Base-by-base conservation (phyloP, 805 yeast genomes). In the Suhomyces tanzawaensis region DNA sequence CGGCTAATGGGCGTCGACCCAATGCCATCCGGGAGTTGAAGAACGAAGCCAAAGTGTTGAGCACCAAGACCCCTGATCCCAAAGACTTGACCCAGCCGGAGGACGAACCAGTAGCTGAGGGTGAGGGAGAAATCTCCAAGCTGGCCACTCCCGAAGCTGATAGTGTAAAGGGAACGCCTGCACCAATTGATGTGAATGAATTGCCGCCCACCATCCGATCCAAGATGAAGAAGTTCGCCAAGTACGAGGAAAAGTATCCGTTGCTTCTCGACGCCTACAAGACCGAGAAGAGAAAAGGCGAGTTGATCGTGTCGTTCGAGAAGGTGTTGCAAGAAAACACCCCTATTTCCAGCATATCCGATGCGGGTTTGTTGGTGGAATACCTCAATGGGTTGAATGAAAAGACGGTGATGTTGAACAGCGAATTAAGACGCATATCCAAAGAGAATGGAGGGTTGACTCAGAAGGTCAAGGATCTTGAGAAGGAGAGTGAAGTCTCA, bases 231-330 rank as follows among this genome's bases (percentile, higher is more conserved):
- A 90, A 87, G 64, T 86, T 85, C 53, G 78, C 74, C 40, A 89
- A 88, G 57, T 91, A 90, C 58, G 98, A 91, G 58, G 84, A 83
- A 35, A 89, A 88, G 58, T 91, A 93, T 55, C 99, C 99, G 0
- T 65, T 79, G 29, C 66, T 91, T 12, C 71, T 89, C 35, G 83
- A 83, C 30, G 96, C 98, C 0, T 93, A 87, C 64, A 85, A 88
- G 53, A 66, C 72, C 1, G 96, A 90, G 57, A 87, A 85, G 63
- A 68, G 74, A 34, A 84, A 81, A 49, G 66, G 73, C 1, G 81
- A 76, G 32, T 69, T 82, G 30, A 73, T 89, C 7, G 66, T 55
- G 4, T 52, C 65, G 0, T 83, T 90, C 48, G 96, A 88, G 53
- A 77, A 67, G 39, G 75, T 84, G 11, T 63, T 91, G 42, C 71